Evolutionary conservation across 2,329 filamentous ascomycete species (phyloP), one percentile per base, ranked within the genome.

Genomic region (Monilinia aucupariae): DNA sequence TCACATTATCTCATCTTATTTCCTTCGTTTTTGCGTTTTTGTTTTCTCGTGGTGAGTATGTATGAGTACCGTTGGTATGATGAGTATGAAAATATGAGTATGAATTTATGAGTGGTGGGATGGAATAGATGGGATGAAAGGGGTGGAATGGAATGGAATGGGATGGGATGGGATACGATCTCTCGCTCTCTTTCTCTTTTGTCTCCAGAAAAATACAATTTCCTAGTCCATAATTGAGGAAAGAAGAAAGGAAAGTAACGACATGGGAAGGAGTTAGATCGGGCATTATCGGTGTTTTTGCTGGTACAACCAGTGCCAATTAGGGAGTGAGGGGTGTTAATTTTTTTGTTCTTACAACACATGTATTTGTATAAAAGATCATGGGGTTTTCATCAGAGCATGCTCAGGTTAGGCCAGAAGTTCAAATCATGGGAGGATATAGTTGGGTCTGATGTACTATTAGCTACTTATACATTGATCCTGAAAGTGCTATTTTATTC

Each of bases 111-210:
- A 20, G 25, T 43, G 37, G 15, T 41, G 37, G 12, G 37, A 41
- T 41, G 12, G 2, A 15, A 41, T 41, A 39, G 13, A 2, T 30
- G n/a, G 5, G 17, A 43, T 43, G 37, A 54, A 30, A 13, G 12
- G 8, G 8, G 27, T 39, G 8, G 22, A 15, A 39, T 54, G 17
- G 52, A 15, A 55, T 15, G 6, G 25, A 12, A 43, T 30, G 1
- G 45, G 6, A 17, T 32, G 27, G 48, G 15, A 13, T 48, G 22
- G 45, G 22, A 25, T n/a, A 2, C 0, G 6, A 45, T 32, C 27
- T 17, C 4, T 9, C 25, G 7, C 49, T 54, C 25, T 54, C n/a
- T 25, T n/a, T 61, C 39, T 54, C 50, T 39, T 61, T 55, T 61
- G 50, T 61, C 8, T 48, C 10, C 41, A 32, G 15, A 59, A 37